Percentiles rank a stretch among this genome's conserved stretches.
Evolutionary conservation across 192 early-diverging fungal genomes (phyloP).

Genomic region (Backusella sp.): DNA sequence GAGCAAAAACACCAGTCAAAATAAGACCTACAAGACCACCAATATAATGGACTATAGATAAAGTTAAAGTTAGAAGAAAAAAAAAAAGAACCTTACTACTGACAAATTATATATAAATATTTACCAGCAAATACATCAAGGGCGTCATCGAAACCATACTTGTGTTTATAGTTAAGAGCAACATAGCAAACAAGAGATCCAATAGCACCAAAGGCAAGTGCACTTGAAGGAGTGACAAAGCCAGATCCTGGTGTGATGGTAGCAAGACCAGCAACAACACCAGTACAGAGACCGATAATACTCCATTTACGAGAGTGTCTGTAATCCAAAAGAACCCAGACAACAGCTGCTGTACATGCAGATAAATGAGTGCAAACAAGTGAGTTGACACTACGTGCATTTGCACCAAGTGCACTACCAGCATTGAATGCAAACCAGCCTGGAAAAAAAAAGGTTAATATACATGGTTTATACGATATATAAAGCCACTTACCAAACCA

Average conservation of each 20-base stretch:
- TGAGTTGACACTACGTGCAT: constrained; percentile 72
- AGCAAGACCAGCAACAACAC: constrained; percentile 89
- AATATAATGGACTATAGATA: constrained; percentile 59
- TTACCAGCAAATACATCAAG: constrained; percentile 77
- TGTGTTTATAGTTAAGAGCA: constrained; percentile 61
- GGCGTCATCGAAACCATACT: constrained; percentile 73
- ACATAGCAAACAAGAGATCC: constrained; percentile 67
- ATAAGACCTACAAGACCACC: constrained; percentile 77
- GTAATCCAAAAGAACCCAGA: constrained; percentile 77
- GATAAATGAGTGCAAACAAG: constrained; percentile 76
- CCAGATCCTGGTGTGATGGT: constrained; percentile 87
- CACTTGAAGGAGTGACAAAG: constrained; percentile 69
- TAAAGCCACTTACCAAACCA: constrained; percentile 80
- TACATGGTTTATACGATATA: constrained; percentile 27
- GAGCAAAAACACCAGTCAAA: constrained; percentile 87
- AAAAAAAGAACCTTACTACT: background rate
- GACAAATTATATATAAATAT: constrained; percentile 32
- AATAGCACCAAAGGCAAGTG: constrained; percentile 74
- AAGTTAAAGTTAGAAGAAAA: background rate
- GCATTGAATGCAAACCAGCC: constrained; percentile 94
- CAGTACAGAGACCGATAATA: constrained; percentile 84
- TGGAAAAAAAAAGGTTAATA: background rate
- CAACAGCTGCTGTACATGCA: constrained; percentile 65
- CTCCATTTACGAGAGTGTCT: constrained; percentile 69
- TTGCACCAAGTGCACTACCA: constrained; percentile 68